A percentile compares a stretch with the other conserved stretches of the same genome.
phyloP scores from a whole-genome alignment of 139 green algal species.

The Axilococcus clingmanii region DNA sequence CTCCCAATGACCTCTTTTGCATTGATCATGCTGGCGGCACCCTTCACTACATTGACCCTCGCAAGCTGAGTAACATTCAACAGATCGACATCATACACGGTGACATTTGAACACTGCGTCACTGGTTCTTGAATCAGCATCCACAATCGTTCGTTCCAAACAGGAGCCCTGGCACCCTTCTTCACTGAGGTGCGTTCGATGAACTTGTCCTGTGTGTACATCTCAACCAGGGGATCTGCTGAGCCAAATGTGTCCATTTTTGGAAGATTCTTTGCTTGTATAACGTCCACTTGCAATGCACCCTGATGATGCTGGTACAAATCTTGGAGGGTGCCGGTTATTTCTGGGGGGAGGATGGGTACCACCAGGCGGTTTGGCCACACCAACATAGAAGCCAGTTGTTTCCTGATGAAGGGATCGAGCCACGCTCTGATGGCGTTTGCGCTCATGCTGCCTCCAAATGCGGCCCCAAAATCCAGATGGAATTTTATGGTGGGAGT shows the following conservation, averaged over 20 bases:
- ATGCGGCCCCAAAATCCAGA: slow-evolving; percentile 42
- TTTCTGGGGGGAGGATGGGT: slow-evolving; percentile 33
- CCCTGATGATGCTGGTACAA: slow-evolving; percentile 40
- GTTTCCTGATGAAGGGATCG: slow-evolving; percentile 45
- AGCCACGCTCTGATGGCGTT: slow-evolving; percentile 39
- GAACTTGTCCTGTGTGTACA: slow-evolving; percentile 14
- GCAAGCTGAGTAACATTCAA: slow-evolving; percentile 50
- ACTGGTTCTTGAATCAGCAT: slow-evolving; percentile 48
- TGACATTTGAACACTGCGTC: slow-evolving; percentile 27
- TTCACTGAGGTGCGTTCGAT: slow-evolving; percentile 22
- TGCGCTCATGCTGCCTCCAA: slow-evolving; percentile 29
- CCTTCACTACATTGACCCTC: slow-evolving; percentile 41
- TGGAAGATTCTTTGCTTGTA: slow-evolving; percentile 27
- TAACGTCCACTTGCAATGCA: slow-evolving; percentile 30
- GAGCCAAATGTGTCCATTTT: slow-evolving; percentile 33
- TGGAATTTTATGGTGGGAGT: slow-evolving; percentile 36
- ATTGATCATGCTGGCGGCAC: slow-evolving; percentile 25
- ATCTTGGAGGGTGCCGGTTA: slow-evolving; percentile 37
- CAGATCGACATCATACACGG: slow-evolving; percentile 60
- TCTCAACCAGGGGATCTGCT: slow-evolving; percentile 29
- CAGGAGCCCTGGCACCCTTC: slow-evolving; percentile 26
- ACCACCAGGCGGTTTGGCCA: slow-evolving; percentile 54
- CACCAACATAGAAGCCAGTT: slow-evolving; percentile 36
- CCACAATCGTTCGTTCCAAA: slow-evolving; percentile 36
- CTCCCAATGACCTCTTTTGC: slow-evolving; percentile 30